These are phyloP conservation scores for Rhodotorula sphaerocarpa DNA, from an alignment of 768 basidiomycete species.

Conservation along the genomic window DNA sequence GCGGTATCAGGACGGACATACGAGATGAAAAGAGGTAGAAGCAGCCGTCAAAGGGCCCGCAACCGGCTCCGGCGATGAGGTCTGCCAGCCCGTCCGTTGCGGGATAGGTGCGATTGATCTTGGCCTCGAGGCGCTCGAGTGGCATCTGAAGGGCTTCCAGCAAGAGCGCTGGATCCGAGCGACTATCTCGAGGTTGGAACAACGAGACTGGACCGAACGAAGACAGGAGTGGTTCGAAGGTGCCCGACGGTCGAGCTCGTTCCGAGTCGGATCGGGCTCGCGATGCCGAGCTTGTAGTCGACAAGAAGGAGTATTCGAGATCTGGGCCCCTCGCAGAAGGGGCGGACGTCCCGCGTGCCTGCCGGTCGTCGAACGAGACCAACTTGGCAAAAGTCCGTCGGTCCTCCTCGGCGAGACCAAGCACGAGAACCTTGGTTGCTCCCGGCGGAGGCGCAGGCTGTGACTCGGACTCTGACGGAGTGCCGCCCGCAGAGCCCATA, in stretches of 20 bases:
- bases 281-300: neutral
- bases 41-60: slow-evolving; percentile 9
- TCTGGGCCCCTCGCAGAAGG: too few species aligned
- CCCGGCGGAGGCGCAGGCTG: neutral
- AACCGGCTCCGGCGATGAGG: slow-evolving; percentile 1
- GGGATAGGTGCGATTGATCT: slow-evolving; percentile 10
- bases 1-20: neutral
- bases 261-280: too few species aligned
- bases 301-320: too few species aligned
- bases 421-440: slow-evolving; percentile 7
- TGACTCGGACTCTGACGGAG: too few species aligned
- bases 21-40: slow-evolving; percentile 25
- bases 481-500: neutral
- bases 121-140: slow-evolving; percentile 24
- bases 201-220: neutral
- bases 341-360: too few species aligned
- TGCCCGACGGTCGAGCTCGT: too few species aligned
- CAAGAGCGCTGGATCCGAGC: neutral
- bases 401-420: slow-evolving; percentile 18
- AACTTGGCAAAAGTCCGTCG: slow-evolving; percentile 11
- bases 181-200: neutral
- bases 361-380: slow-evolving; percentile 6
- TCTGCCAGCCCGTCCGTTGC: neutral
- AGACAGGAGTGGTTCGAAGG: neutral
- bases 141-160: neutral